phyloP scores from a whole-genome alignment of 225 moss, liverwort and hornwort species.

The Straminergon stramineum region DNA sequence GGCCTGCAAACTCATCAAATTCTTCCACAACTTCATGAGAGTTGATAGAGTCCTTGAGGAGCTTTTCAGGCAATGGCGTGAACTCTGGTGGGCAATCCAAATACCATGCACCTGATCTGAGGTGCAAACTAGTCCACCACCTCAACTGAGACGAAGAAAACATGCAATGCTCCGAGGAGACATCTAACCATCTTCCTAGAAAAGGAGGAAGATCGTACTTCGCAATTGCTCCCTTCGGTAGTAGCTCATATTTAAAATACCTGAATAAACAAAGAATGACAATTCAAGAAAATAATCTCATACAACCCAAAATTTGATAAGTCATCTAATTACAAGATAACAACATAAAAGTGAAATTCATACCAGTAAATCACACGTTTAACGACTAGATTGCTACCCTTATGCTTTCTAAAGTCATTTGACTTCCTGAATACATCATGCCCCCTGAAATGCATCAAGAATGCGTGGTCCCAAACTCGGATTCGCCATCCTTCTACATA shows the following conservation, averaged over 20 bases:
- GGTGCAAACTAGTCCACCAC: background rate
- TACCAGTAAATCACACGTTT: no score
- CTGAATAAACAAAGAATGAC: background rate
- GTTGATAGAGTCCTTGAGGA: background rate
- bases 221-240: background rate
- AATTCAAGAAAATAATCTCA: background rate
- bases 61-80: accelerated
- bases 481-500: no score
- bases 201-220: background rate
- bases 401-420: no score
- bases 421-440: no score
- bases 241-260: background rate
- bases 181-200: background rate
- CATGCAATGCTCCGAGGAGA: background rate
- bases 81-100: background rate
- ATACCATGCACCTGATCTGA: background rate
- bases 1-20: background rate
- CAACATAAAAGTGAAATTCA: no score
- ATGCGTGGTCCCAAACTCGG: no score
- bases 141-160: accelerated
- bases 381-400: no score
- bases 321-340: no score
- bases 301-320: no score
- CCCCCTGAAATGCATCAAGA: no score
- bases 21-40: accelerated